phyloP scores from a whole-genome alignment of 2,329 filamentous ascomycete species.

The Alternaria triticina region DNA sequence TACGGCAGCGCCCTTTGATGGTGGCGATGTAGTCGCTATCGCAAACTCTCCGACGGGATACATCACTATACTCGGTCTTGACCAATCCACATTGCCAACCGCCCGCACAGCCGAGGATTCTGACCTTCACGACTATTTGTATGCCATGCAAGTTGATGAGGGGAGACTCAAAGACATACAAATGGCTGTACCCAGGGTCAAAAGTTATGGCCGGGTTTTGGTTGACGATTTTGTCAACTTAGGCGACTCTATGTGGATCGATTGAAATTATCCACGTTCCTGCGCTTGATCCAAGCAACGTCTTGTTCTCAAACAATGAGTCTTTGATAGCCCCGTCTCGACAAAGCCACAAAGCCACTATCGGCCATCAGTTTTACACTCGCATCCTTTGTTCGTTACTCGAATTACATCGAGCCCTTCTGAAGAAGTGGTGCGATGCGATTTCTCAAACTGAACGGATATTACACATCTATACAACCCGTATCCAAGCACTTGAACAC shows the following conservation, averaged over 20 bases:
- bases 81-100: background rate
- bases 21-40: slow-evolving; percentile 23
- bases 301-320: background rate
- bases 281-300: background rate
- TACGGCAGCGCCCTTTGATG: slow-evolving; percentile 21
- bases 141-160: background rate
- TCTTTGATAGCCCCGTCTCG: background rate
- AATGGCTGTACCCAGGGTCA: slow-evolving; percentile 1
- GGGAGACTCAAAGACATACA: background rate
- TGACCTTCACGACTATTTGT: slow-evolving; percentile 1
- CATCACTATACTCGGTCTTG: slow-evolving; percentile 24
- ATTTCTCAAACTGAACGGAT: background rate
- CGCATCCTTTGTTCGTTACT: background rate
- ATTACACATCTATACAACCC: background rate
- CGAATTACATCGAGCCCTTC: background rate
- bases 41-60: slow-evolving; percentile 26
- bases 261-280: background rate
- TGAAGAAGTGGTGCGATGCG: background rate
- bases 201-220: slow-evolving; percentile 9
- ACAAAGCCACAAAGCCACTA: background rate
- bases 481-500: background rate
- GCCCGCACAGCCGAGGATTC: background rate
- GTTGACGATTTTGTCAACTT: slow-evolving; percentile 4
- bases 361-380: background rate
- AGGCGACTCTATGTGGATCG: slow-evolving; percentile 13